Conservation (phyloP, 2,329 filamentous ascomycete genomes). For the Lomentospora prolificans region DNA sequence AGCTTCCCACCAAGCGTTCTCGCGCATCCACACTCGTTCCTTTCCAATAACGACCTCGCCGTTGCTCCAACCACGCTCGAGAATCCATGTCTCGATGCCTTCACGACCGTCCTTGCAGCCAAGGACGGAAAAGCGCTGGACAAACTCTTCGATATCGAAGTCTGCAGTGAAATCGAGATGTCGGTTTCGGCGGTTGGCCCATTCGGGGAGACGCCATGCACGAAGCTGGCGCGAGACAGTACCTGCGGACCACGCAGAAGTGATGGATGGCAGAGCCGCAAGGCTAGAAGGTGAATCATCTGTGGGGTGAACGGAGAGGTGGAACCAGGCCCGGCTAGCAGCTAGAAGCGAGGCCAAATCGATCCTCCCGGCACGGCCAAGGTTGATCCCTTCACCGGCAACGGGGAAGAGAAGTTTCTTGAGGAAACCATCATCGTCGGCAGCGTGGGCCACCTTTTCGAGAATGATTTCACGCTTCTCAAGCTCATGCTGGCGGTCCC, state of each 20-base stretch:
- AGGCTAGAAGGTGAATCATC: slow-evolving; percentile 72
- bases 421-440: slow-evolving; percentile 74
- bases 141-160: slow-evolving; percentile 90
- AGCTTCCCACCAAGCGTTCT: slow-evolving; percentile 93
- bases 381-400: slow-evolving; percentile 65
- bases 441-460: slow-evolving; percentile 76
- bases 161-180: slow-evolving; percentile 93
- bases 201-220: slow-evolving; percentile 88
- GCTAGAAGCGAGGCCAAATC: slow-evolving; percentile 65
- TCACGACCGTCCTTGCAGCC: slow-evolving; percentile 87
- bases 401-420: slow-evolving; percentile 73
- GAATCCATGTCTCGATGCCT: slow-evolving; percentile 85
- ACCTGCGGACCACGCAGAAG: slow-evolving; percentile 87
- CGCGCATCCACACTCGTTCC: slow-evolving; percentile 92
- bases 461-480: slow-evolving; percentile 77
- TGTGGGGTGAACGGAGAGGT: slow-evolving; percentile 82
- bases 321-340: slow-evolving; percentile 91
- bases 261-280: slow-evolving; percentile 59
- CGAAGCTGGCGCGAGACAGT: slow-evolving; percentile 87
- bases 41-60: slow-evolving; percentile 86
- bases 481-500: slow-evolving; percentile 66
- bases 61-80: slow-evolving; percentile 96
- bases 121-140: slow-evolving; percentile 67
- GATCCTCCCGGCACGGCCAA: slow-evolving; percentile 69
- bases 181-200: slow-evolving; percentile 88